Percentiles rank a stretch among this genome's conserved stretches.
Evolutionary conservation across 345 rosid species (phyloP).

Genomic region (Clarkia xantiana): DNA sequence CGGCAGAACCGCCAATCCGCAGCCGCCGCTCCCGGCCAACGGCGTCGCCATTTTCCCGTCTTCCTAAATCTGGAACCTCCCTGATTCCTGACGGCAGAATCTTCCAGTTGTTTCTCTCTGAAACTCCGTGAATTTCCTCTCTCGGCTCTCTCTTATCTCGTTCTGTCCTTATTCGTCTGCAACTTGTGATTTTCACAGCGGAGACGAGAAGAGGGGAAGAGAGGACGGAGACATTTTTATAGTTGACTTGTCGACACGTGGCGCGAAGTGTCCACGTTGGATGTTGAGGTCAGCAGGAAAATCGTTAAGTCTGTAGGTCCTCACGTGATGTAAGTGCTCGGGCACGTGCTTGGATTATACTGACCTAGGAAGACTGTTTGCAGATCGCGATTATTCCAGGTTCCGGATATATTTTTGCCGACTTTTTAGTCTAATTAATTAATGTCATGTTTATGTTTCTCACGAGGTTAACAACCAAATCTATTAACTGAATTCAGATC

Average conservation of each 20-base stretch:
- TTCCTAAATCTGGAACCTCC: neutral
- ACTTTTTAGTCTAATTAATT: too few species aligned
- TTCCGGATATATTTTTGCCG: neutral
- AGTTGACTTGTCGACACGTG: conserved; percentile 34
- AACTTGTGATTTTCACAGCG: neutral
- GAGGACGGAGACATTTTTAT: conserved; percentile 15
- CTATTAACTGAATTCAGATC: too few species aligned
- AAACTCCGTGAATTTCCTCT: conserved; percentile 1
- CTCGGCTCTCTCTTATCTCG: conserved; percentile 1
- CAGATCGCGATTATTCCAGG: neutral
- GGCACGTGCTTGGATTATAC: conserved; percentile 13
- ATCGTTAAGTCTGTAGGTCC: neutral
- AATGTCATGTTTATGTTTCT: too few species aligned
- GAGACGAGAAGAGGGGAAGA: conserved; percentile 7
- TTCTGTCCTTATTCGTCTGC: neutral
- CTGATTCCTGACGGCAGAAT: neutral
- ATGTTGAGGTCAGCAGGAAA: conserved; percentile 20
- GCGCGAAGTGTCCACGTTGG: conserved; percentile 29
- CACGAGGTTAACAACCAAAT: too few species aligned
- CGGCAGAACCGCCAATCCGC: conserved; percentile 26
- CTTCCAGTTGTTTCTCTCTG: neutral
- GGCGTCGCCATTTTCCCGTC: conserved; percentile 54
- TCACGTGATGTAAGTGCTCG: conserved; percentile 21
- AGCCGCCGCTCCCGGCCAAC: conserved; percentile 36
- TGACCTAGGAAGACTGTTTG: neutral